A percentile compares a stretch with the other conserved stretches of the same genome.
These are phyloP conservation scores for Fusarium nelsonii DNA, from an alignment of 2,329 filamentous ascomycete genomes.

Conservation along the genomic window DNA sequence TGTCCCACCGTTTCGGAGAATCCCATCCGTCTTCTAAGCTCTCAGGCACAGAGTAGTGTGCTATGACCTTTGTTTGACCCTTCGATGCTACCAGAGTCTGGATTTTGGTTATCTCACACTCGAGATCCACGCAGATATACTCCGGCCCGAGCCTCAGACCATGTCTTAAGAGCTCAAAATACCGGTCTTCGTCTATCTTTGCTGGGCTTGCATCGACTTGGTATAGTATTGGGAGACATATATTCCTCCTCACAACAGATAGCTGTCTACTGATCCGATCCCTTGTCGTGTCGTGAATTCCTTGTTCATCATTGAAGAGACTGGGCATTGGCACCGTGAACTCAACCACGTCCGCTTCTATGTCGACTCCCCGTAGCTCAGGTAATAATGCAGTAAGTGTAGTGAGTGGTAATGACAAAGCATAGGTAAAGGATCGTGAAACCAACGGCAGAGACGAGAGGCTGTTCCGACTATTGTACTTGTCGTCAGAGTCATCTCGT, in stretches of 20 bases:
- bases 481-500: not conserved
- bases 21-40: not conserved
- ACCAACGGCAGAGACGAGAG: not conserved
- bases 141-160: not conserved
- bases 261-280: not conserved
- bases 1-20: not conserved
- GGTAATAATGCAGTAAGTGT: not conserved
- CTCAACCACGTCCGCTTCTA: conserved; percentile 7
- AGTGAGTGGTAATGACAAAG: not conserved
- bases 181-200: fast-evolving
- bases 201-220: not conserved
- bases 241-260: not conserved
- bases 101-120: not conserved
- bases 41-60: not conserved
- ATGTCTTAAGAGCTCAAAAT: not conserved
- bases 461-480: conserved; percentile 3
- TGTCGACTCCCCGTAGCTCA: not conserved
- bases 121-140: conserved; percentile 4
- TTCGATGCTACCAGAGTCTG: not conserved
- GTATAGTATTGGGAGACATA: not conserved
- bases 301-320: fast-evolving
- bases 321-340: not conserved
- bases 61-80: not conserved
- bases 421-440: not conserved
- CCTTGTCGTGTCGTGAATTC: fast-evolving